Evolutionary conservation across 208 protist species (phyloP), one percentile per base, ranked within the genome.

Genomic region (Leishmania tropica): DNA sequence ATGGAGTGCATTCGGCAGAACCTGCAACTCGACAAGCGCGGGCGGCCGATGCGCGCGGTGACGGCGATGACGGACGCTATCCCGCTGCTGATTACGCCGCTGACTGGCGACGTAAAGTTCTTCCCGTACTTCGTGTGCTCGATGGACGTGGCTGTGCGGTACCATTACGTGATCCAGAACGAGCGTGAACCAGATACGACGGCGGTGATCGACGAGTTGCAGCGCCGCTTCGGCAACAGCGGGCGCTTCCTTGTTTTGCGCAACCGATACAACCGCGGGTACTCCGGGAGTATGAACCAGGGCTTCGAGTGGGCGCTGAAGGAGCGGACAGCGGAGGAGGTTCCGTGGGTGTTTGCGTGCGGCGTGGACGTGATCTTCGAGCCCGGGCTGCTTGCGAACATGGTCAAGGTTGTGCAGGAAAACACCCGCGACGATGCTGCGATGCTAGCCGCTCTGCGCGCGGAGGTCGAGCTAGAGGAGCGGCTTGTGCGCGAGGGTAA

Each of bases 281-380:
- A 89, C 76, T 81, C 81, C 17, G 83, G 80, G 21, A 85, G 79
- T 74, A 82, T 89, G 78, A 91, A 91, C 62, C 73, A 84, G 45
- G 85, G 80, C 1, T 81, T 91, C 24, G 75, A 80, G 31, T 84
- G 81, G 76, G 83, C 76, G 42, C n/a, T 89, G 60, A 78, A 76
- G 40, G 76, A 75, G 80, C 75, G 76, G 47, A 74, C 83, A 56
- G 78, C 60, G 45, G 83, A 76, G 24, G 80, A 83, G 72, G 88
- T 84, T 42, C 88, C 88, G 58, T 92, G 82, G 75, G 81, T 86
- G 47, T 85, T 84, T 72, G 65, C 85, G 37, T 83, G 78, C 51
- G 85, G 85, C 79, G 81, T 82, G 40, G 88, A 92, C 60, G 81
- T 82, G 48, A 84, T 80, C 40, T 89, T 92, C 53, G 83, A 84